phyloP scores from a whole-genome alignment of 305 asterid genomes.

The Fraxinus platypoda region DNA sequence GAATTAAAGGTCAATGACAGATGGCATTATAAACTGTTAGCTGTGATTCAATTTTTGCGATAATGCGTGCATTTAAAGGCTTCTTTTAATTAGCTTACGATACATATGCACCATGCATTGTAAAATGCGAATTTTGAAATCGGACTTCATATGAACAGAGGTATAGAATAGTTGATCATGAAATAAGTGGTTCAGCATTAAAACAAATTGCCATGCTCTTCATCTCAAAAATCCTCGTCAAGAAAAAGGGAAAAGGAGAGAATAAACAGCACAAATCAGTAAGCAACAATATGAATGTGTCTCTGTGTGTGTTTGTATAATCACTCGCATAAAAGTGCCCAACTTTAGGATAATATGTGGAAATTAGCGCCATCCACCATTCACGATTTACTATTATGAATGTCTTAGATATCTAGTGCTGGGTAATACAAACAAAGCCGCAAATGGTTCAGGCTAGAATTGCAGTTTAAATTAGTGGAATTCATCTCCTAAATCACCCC shows the following conservation, averaged over 20 bases:
- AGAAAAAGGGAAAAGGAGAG: background rate
- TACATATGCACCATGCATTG: background rate
- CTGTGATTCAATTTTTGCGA: background rate
- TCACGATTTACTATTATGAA: background rate
- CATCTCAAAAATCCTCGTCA: background rate
- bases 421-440: background rate
- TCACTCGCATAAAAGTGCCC: background rate
- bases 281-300: background rate
- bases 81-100: background rate
- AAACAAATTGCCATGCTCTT: background rate
- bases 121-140: background rate
- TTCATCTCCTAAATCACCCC: background rate
- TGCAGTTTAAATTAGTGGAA: background rate
- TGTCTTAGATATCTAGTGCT: background rate
- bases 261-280: background rate
- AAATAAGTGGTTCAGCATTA: background rate
- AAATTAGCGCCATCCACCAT: background rate
- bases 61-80: background rate
- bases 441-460: background rate
- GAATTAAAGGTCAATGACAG: background rate
- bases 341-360: background rate
- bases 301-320: background rate
- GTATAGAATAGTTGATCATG: background rate
- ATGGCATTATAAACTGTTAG: background rate
- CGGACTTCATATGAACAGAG: background rate